Evolutionary conservation across 2,329 filamentous ascomycete genomes (phyloP).

Genomic region (Rutstroemia sp.): DNA sequence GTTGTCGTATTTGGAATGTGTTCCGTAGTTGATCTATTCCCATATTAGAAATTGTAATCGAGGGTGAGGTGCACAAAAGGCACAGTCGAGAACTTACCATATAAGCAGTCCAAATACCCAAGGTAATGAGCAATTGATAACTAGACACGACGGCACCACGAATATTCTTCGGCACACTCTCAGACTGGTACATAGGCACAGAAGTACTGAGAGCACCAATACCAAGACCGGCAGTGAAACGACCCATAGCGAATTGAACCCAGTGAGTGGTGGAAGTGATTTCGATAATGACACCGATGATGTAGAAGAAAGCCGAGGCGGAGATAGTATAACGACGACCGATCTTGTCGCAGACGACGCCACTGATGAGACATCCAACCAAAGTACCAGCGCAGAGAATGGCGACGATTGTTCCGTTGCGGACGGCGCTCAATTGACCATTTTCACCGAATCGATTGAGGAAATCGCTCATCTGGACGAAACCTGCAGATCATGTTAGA

Average conservation of each 20-base stretch:
- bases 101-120: slow-evolving; percentile 55
- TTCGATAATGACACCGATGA: slow-evolving; percentile 57
- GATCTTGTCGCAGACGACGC: slow-evolving; percentile 53
- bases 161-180: slow-evolving; percentile 56
- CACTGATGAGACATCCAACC: slow-evolving; percentile 49
- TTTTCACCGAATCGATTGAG: slow-evolving; percentile 44
- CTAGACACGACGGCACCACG: slow-evolving; percentile 55
- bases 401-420: slow-evolving; percentile 56
- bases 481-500: slow-evolving; percentile 43
- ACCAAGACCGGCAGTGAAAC: slow-evolving; percentile 58
- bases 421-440: slow-evolving; percentile 44
- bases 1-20: slow-evolving; percentile 35
- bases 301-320: slow-evolving; percentile 50
- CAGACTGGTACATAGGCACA: slow-evolving; percentile 62
- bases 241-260: slow-evolving; percentile 58
- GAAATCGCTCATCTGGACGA: slow-evolving; percentile 54
- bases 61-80: background rate
- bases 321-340: slow-evolving; percentile 57
- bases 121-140: slow-evolving; percentile 63
- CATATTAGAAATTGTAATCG: slow-evolving; percentile 29
- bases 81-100: slow-evolving; percentile 32
- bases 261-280: slow-evolving; percentile 48
- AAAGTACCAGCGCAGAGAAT: slow-evolving; percentile 55
- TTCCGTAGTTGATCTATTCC: slow-evolving; percentile 50
- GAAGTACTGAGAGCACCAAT: slow-evolving; percentile 58